Percentiles rank a stretch among this genome's conserved stretches.
These are phyloP conservation scores for Moricandia moricandioides DNA, from an alignment of 345 rosid species.

Conservation along the genomic window DNA sequence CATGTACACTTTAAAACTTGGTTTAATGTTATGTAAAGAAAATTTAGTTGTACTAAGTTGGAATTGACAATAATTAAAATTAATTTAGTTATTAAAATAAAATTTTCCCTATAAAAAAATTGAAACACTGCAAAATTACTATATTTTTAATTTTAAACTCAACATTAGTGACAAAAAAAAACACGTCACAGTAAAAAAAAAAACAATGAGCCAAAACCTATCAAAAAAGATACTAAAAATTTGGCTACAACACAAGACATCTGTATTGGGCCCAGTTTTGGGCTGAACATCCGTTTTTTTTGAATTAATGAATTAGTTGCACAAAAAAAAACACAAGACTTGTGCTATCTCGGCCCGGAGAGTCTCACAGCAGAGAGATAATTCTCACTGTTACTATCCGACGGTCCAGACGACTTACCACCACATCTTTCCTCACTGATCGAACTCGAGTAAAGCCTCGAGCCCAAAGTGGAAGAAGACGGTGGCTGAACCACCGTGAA, in stretches of 20 bases:
- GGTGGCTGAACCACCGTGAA: slow-evolving; percentile 61
- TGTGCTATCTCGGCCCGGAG: slow-evolving; percentile 49
- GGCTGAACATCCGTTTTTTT: too few species aligned
- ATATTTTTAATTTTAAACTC: too few species aligned
- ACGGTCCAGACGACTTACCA: slow-evolving; percentile 67
- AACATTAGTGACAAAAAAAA: too few species aligned
- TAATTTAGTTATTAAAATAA: too few species aligned
- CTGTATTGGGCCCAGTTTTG: too few species aligned
- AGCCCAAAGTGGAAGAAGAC: slow-evolving; percentile 54
- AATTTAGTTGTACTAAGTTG: too few species aligned
- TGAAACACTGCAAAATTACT: too few species aligned
- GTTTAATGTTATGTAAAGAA: background rate
- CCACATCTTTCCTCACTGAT: slow-evolving; percentile 50
- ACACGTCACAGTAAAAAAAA: too few species aligned
- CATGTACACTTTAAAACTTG: background rate
- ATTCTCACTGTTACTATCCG: slow-evolving; percentile 65
- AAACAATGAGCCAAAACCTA: too few species aligned
- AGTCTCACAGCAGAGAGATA: slow-evolving; percentile 72
- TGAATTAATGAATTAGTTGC: too few species aligned
- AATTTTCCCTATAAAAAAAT: too few species aligned
- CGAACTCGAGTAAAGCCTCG: slow-evolving; percentile 51
- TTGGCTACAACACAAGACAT: background rate
- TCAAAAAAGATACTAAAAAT: background rate
- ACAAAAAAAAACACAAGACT: background rate
- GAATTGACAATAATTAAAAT: too few species aligned